phyloP scores from a whole-genome alignment of 495 filamentous ascomycete species.

The Tuber magnatum region DNA sequence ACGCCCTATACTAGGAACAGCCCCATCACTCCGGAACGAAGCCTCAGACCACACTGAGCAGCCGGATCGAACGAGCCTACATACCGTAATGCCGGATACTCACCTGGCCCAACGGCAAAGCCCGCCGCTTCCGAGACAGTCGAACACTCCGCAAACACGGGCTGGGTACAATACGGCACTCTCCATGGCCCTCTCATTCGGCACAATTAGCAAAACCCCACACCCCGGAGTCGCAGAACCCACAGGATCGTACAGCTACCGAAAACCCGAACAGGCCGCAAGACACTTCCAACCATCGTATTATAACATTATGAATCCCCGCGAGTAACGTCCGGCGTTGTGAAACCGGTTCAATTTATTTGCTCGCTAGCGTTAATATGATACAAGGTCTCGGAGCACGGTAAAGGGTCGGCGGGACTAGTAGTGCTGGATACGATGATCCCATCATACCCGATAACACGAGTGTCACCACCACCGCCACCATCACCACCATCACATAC shows the following conservation, averaged over 20 bases:
- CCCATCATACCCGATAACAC: not conserved
- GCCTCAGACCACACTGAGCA: no score
- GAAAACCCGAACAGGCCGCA: not conserved
- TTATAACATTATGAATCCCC: not conserved
- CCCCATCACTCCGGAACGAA: no score
- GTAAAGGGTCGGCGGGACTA: no score
- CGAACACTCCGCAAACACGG: no score
- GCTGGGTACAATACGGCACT: not conserved
- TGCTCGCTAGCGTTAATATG: not conserved
- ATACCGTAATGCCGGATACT: no score
- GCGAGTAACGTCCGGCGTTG: not conserved
- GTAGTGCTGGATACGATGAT: not conserved
- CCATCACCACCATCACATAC: not conserved
- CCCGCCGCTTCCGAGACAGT: no score
- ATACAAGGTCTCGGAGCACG: not conserved
- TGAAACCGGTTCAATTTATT: not conserved
- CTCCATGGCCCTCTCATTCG: not conserved
- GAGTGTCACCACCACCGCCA: not conserved
- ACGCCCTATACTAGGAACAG: no score
- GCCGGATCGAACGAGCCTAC: no score
- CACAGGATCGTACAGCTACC: no score
- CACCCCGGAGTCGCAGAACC: not conserved
- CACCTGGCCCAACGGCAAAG: no score
- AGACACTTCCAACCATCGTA: not conserved
- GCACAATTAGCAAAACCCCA: no score